phyloP scores from a whole-genome alignment of 2,329 filamentous ascomycete species.

The Dothidotthia symphoricarpi region DNA sequence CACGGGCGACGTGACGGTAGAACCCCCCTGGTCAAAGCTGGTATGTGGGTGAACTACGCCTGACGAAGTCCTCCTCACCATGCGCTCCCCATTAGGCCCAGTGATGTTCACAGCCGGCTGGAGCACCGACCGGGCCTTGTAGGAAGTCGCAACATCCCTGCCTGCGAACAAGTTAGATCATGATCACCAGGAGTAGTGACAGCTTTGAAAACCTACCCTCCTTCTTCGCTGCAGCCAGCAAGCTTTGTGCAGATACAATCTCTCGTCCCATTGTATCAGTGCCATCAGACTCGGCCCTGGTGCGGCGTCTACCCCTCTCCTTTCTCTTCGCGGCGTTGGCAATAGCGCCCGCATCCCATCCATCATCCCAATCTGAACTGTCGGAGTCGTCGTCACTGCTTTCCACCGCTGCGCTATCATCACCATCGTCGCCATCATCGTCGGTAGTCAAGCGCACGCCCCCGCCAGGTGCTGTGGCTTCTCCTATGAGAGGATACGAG shows the following conservation, averaged over 20 bases:
- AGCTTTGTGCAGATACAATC: constrained; percentile 54
- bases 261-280: constrained; percentile 39
- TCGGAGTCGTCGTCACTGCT: constrained; percentile 63
- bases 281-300: constrained; percentile 32
- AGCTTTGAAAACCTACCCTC: constrained; percentile 59
- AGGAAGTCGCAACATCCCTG: constrained; percentile 52
- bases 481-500: constrained; percentile 40
- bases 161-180: constrained; percentile 31
- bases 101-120: constrained; percentile 68
- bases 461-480: constrained; percentile 47
- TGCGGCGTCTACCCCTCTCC: constrained; percentile 42
- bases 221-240: constrained; percentile 73
- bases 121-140: constrained; percentile 62
- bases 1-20: constrained; percentile 60
- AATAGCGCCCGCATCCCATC: constrained; percentile 28
- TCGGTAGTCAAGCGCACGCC: constrained; percentile 57
- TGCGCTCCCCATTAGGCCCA: constrained; percentile 59
- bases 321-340: constrained; percentile 31
- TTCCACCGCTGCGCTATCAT: constrained; percentile 60
- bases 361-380: constrained; percentile 66
- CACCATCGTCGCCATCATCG: constrained; percentile 55
- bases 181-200: neutral
- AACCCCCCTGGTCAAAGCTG: constrained; percentile 71
- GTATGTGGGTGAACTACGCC: constrained; percentile 73
- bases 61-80: constrained; percentile 49